Conservation (phyloP, 2,329 filamentous ascomycete genomes). For the Cryphonectria nitschkei region DNA sequence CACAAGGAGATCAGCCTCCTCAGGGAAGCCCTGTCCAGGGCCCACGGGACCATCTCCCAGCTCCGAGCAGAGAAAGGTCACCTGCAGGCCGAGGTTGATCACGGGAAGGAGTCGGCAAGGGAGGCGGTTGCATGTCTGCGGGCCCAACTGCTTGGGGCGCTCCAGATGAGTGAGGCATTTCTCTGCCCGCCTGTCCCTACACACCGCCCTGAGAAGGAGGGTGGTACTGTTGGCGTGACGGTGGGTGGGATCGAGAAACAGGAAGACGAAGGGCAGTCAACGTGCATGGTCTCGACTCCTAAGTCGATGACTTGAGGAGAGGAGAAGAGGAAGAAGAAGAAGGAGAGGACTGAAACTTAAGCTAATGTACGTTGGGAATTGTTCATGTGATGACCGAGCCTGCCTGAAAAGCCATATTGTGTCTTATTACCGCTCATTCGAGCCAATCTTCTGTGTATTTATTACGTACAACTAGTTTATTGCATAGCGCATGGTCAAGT, state of each 20-base stretch:
- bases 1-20: slow-evolving; percentile 8
- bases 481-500: neutral
- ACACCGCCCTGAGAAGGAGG: neutral
- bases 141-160: slow-evolving; percentile 19
- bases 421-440: neutral
- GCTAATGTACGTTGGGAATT: neutral
- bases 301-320: neutral
- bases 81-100: neutral
- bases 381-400: neutral
- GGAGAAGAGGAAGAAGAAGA: neutral
- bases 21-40: slow-evolving; percentile 8
- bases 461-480: neutral
- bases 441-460: neutral
- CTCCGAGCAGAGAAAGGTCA: neutral
- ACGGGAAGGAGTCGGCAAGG: slow-evolving; percentile 7
- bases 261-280: neutral
- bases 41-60: neutral
- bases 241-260: neutral
- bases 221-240: neutral
- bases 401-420: neutral
- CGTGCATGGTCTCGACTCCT: neutral
- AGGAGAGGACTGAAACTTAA: neutral
- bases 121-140: slow-evolving; percentile 20
- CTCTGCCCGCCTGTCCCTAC: slow-evolving; percentile 5
- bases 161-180: slow-evolving; percentile 25